A percentile compares a stretch with the other conserved stretches of the same genome.
Conservation (phyloP, 2,329 filamentous ascomycete species). For the Cercospora janseana region DNA sequence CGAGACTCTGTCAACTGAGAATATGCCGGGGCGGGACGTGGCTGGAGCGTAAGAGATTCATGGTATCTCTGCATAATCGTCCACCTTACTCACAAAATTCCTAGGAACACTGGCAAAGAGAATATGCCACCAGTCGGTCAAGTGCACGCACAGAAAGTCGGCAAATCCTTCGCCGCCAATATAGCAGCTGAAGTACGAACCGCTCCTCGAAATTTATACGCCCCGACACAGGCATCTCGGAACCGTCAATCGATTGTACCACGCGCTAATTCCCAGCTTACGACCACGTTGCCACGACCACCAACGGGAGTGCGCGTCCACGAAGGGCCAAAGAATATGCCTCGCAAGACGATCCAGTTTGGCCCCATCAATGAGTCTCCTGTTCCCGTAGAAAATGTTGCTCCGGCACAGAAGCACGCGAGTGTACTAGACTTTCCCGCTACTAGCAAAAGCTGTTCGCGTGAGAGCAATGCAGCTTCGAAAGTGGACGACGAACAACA, state of each 20-base stretch:
- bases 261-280: conserved; percentile 10
- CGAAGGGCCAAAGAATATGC: not conserved
- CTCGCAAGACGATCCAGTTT: not conserved
- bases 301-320: conserved; percentile 1
- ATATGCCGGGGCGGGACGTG: conserved; percentile 40
- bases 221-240: conserved; percentile 30
- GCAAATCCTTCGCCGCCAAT: not conserved
- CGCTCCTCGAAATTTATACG: conserved; percentile 16
- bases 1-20: conserved; percentile 28
- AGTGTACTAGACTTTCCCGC: too few species aligned
- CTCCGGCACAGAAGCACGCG: too few species aligned
- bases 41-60: conserved; percentile 38
- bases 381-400: not conserved
- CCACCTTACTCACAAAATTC: conserved; percentile 1
- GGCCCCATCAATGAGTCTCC: not conserved
- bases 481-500: conserved; percentile 11
- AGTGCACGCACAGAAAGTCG: conserved; percentile 5
- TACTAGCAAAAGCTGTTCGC: too few species aligned
- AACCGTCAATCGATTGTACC: conserved; percentile 22
- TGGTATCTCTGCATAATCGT: not conserved
- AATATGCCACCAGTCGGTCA: conserved; percentile 55
- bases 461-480: not conserved
- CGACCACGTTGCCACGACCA: not conserved
- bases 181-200: not conserved
- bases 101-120: conserved; percentile 59